Percentiles rank a stretch among this genome's conserved stretches.
Evolutionary conservation across 1,284 basidiomycete species (phyloP).

Genomic region (Trichosporon inkin): DNA sequence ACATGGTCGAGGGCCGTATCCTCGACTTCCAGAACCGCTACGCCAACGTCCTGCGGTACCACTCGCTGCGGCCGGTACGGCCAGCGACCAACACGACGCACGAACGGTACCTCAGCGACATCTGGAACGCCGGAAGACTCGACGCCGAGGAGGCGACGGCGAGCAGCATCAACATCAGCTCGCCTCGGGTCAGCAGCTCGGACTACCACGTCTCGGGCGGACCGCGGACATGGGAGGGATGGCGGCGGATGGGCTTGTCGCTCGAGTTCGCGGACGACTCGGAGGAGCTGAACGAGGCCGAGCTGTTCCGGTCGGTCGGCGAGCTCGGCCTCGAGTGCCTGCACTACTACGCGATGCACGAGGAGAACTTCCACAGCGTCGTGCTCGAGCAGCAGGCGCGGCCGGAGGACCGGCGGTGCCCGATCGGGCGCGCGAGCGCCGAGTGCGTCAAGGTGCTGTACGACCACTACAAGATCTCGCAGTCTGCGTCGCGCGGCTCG

Average conservation of each 20-base stretch:
- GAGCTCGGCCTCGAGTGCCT: slow-evolving; percentile 80
- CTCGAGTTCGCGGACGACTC: slow-evolving; percentile 58
- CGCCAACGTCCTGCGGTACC: slow-evolving; percentile 71
- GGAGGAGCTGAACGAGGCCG: slow-evolving; percentile 73
- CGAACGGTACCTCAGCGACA: slow-evolving; percentile 61
- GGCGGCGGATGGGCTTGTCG: slow-evolving; percentile 50
- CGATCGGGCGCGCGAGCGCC: slow-evolving; percentile 65
- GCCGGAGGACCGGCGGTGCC: slow-evolving; percentile 71
- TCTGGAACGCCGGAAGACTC: slow-evolving; percentile 60
- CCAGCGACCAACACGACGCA: slow-evolving; percentile 63
- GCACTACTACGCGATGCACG: slow-evolving; percentile 65
- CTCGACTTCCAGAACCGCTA: slow-evolving; percentile 89
- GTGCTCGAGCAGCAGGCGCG: slow-evolving; percentile 80
- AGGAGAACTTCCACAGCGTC: slow-evolving; percentile 79
- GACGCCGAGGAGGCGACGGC: slow-evolving; percentile 20
- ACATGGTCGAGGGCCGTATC: slow-evolving; percentile 74
- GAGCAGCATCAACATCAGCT: slow-evolving; percentile 7
- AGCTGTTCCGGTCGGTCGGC: slow-evolving; percentile 79
- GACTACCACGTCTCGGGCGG: slow-evolving; percentile 16
- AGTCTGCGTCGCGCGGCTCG: slow-evolving; percentile 51
- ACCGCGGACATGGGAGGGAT: slow-evolving; percentile 43
- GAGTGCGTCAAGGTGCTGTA: slow-evolving; percentile 69
- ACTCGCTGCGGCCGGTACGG: slow-evolving; percentile 72
- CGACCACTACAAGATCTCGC: slow-evolving; percentile 58
- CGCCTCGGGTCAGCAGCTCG: slow-evolving; percentile 39